phyloP scores from a whole-genome alignment of 78 protist genomes.

The Paulinella micropora region DNA sequence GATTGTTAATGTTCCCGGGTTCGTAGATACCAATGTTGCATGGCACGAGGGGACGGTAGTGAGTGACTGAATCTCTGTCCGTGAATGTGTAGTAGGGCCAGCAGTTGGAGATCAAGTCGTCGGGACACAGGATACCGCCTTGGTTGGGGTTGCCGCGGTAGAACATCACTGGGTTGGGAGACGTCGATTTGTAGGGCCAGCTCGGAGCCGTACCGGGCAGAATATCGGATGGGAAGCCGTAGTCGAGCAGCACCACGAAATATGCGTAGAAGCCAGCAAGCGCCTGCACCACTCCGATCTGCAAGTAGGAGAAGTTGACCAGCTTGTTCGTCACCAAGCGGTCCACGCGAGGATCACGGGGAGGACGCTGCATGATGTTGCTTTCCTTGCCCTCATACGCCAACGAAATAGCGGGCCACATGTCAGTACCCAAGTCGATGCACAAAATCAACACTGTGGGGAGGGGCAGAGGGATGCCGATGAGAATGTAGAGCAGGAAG shows the following conservation, averaged over 20 bases:
- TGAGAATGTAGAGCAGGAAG: conserved; percentile 54
- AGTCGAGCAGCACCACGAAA: conserved; percentile 34
- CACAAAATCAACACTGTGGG: conserved; percentile 62
- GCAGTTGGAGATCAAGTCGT: not conserved
- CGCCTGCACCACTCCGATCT: conserved; percentile 24
- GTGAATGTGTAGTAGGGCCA: not conserved
- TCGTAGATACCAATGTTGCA: no score
- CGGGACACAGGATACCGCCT: not conserved
- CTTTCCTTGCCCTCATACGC: conserved; percentile 40
- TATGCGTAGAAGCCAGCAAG: conserved; percentile 53
- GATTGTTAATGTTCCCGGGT: no score
- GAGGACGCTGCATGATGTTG: conserved; percentile 72
- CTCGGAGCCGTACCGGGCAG: not conserved
- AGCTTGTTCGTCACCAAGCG: conserved; percentile 26
- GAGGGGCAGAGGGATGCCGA: conserved; percentile 70
- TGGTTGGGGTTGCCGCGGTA: not conserved
- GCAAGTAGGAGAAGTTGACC: not conserved
- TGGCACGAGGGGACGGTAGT: no score
- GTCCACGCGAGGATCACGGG: conserved; percentile 61
- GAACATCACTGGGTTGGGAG: no score
- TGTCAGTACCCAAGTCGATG: conserved; percentile 80
- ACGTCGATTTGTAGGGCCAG: no score
- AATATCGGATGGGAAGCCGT: conserved; percentile 21
- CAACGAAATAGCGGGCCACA: conserved; percentile 76
- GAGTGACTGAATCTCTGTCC: no score